A percentile compares a stretch with the other conserved stretches of the same genome.
Conservation (phyloP, 768 basidiomycete species). For the Dentipellis sp. region DNA sequence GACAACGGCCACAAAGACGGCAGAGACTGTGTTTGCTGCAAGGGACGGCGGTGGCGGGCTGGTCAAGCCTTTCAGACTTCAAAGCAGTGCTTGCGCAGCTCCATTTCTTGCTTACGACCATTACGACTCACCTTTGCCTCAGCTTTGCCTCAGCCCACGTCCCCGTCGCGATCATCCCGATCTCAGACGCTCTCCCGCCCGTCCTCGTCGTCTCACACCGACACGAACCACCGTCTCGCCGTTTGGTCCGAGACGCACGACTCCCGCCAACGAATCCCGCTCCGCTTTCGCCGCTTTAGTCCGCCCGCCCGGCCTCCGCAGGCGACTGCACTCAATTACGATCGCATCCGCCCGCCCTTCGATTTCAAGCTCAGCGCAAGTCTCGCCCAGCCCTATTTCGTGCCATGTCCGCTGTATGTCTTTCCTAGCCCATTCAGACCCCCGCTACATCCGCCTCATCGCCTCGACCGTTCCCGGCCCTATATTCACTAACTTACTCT, state of each 20-base stretch:
- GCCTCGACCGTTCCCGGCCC: not conserved
- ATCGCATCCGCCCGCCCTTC: not conserved
- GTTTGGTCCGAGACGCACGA: not conserved
- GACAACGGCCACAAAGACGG: too few relatives aligned
- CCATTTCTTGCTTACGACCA: too few relatives aligned
- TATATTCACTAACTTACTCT: not conserved
- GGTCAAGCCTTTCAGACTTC: not conserved
- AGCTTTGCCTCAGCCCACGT: too few relatives aligned
- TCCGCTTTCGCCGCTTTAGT: not conserved
- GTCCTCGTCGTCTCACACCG: not conserved
- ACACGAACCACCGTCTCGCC: not conserved
- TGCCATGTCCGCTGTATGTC: not conserved
- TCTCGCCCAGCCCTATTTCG: not conserved
- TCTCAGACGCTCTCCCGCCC: not conserved
- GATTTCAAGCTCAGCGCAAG: not conserved
- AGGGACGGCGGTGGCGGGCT: not conserved
- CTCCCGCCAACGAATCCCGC: not conserved
- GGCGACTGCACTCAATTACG: not conserved
- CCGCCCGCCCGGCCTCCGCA: not conserved
- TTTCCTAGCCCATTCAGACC: not conserved
- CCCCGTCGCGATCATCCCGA: not conserved
- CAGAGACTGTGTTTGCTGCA: too few relatives aligned
- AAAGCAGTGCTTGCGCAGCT: not conserved
- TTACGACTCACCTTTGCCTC: too few relatives aligned
- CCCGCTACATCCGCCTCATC: not conserved